These are phyloP conservation scores for Pisolithus thermaeus DNA, from an alignment of 1,284 basidiomycete genomes.

Conservation along the genomic window DNA sequence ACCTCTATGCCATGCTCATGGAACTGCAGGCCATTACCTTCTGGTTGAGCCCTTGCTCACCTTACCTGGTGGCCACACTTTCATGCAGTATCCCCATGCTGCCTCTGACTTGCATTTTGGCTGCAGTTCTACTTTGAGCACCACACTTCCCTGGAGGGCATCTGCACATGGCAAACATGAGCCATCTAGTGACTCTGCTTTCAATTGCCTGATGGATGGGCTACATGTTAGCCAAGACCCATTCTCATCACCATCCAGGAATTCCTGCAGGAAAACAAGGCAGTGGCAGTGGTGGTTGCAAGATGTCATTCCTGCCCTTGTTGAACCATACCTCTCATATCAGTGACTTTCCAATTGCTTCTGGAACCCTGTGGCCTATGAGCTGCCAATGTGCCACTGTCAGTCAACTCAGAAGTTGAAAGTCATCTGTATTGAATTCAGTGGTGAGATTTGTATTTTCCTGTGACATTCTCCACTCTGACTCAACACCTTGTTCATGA, in stretches of 20 bases:
- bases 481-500: neutral
- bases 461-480: neutral
- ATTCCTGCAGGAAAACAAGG: constrained; percentile 1
- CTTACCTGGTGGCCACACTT: neutral
- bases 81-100: neutral
- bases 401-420: neutral
- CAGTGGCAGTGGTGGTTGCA: constrained; percentile 8
- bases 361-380: neutral
- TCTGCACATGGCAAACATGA: neutral
- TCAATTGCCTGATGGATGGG: neutral
- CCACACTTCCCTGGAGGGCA: neutral
- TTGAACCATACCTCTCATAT: constrained; percentile 2
- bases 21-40: neutral
- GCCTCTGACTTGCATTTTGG: neutral
- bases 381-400: neutral
- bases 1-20: neutral
- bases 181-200: neutral
- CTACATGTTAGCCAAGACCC: neutral
- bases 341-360: neutral
- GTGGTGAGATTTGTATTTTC: neutral
- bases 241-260: neutral
- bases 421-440: neutral
- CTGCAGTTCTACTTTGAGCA: neutral
- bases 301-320: constrained; percentile 8
- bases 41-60: neutral